A percentile compares a stretch with the other conserved stretches of the same genome.
phyloP scores from a whole-genome alignment of 495 filamentous ascomycete genomes.

The Hypoxylon rickii region DNA sequence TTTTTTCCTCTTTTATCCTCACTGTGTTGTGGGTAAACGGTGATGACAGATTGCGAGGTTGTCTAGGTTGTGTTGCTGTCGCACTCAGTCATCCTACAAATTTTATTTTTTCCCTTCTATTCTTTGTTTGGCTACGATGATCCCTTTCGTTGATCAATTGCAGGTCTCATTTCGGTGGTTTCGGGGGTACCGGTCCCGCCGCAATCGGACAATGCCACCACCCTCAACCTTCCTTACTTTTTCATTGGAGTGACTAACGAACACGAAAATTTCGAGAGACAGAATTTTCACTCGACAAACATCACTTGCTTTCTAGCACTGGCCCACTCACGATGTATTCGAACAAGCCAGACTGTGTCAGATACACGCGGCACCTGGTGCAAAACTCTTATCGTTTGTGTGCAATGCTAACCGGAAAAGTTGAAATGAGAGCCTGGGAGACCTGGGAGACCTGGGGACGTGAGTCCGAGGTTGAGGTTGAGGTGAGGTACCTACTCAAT shows the following conservation, averaged over 20 bases:
- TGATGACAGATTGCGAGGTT: slow-evolving; percentile 20
- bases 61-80: slow-evolving; percentile 28
- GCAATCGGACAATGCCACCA: slow-evolving; percentile 33
- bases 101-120: slow-evolving; percentile 17
- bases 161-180: slow-evolving; percentile 44
- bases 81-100: slow-evolving; percentile 25
- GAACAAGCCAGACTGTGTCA: neutral
- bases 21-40: slow-evolving; percentile 11
- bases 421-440: neutral
- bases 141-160: slow-evolving; percentile 34
- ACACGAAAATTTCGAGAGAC: neutral
- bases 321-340: neutral
- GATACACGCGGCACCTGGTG: neutral
- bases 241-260: slow-evolving; percentile 7
- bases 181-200: slow-evolving; percentile 36
- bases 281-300: slow-evolving; percentile 3
- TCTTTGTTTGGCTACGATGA: slow-evolving; percentile 34
- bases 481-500: too few species aligned
- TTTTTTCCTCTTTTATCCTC: slow-evolving; percentile 2
- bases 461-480: too few species aligned
- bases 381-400: neutral
- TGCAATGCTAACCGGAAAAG: too few species aligned
- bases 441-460: too few species aligned
- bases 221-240: slow-evolving; percentile 7
- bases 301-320: neutral